Evolutionary conservation across 495 filamentous ascomycete genomes (phyloP).

Genomic region (Sporormia fimetaria): DNA sequence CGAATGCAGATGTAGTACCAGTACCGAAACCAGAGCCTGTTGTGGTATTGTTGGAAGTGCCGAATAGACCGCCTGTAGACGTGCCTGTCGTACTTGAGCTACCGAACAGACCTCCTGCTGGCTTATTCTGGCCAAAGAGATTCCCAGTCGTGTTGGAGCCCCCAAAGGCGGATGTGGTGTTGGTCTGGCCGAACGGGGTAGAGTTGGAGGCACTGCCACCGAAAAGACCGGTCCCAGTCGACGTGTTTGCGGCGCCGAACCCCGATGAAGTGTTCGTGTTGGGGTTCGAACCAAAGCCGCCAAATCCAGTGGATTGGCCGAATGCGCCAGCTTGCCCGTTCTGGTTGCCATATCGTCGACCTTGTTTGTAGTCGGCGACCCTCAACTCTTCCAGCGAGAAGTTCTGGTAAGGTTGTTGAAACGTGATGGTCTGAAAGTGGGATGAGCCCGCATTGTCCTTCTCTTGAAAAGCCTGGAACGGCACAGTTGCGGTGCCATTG

Average conservation of each 20-base stretch:
- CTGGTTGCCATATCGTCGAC: conserved; percentile 66
- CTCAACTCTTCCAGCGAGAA: conserved; percentile 86
- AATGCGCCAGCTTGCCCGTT: conserved; percentile 78
- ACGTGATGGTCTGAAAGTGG: conserved; percentile 77
- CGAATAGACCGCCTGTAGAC: conserved; percentile 18
- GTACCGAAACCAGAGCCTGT: conserved; percentile 2
- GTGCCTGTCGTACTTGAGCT: conserved; percentile 25
- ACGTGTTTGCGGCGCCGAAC: conserved; percentile 36
- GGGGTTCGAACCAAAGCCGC: conserved; percentile 39
- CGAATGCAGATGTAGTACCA: conserved; percentile 10
- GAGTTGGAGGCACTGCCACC: conserved; percentile 3
- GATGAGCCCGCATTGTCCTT: conserved; percentile 63
- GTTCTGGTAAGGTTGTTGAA: conserved; percentile 75
- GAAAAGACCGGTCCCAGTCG: conserved; percentile 31
- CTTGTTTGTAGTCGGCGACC: conserved; percentile 78
- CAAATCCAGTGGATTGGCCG: conserved; percentile 54
- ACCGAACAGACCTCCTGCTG: conserved; percentile 39
- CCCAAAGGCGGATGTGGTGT: conserved; percentile 25
- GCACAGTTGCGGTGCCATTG: conserved; percentile 60
- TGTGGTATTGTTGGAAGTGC: conserved; percentile 11
- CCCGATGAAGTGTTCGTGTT: conserved; percentile 32
- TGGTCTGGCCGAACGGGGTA: conserved; percentile 14
- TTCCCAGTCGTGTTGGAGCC: conserved; percentile 28
- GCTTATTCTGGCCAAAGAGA: conserved; percentile 41
- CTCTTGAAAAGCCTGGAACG: conserved; percentile 66